Base-by-base conservation (phyloP, 78 protist genomes). In the Polysphondylium violaceum region DNA sequence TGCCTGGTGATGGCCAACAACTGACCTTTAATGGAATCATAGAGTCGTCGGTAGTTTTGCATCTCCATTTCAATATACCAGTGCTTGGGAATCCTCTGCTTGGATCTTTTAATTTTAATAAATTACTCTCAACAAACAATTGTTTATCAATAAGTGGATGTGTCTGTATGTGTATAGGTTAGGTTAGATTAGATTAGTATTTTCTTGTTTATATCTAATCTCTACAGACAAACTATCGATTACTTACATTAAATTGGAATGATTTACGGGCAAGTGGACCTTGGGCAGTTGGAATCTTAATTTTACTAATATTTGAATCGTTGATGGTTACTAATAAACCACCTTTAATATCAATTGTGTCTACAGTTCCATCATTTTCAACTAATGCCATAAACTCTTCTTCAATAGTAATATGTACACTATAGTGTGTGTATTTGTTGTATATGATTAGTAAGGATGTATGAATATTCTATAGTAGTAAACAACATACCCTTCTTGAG, bases 11-110 rank as follows among this genome's bases (percentile, higher is more conserved):
- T 56, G 93, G 93, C 93, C 93, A 87, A 36, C 79, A 68, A 23
- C 53, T 87, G 9, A 87, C 75, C 33, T 69, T 74, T 14, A 87
- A 17, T 51, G 93, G 93, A 19, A 87, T 56, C 74, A 76, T 65
- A n/a, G 74, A 35, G 7, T 87, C 93, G 2, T 87, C 86, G 36
- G 27, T 58, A 12, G 59, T 41, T 43, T 64, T 65, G 36, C 60
- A 87, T 74, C 93, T 87, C 93, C 93, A 87, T 78, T 87, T 87
- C 55, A 87, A 47, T 11, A 87, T 43, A 51, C 88, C 79, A 64
- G 81, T 75, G 0, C 64, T 3, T 63, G 93, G 93, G 73, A 68
- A 87, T 68, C 43, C 50, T 23, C 74, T 87, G 6, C 6, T 25
- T 21, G 60, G 86, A 27, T 87, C 86, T 44, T 35, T 87, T 40